Evolutionary conservation across 164 flowering plant species (phyloP), one percentile per base, ranked within the genome.

Genomic region (Euptelea pleiosperma): DNA sequence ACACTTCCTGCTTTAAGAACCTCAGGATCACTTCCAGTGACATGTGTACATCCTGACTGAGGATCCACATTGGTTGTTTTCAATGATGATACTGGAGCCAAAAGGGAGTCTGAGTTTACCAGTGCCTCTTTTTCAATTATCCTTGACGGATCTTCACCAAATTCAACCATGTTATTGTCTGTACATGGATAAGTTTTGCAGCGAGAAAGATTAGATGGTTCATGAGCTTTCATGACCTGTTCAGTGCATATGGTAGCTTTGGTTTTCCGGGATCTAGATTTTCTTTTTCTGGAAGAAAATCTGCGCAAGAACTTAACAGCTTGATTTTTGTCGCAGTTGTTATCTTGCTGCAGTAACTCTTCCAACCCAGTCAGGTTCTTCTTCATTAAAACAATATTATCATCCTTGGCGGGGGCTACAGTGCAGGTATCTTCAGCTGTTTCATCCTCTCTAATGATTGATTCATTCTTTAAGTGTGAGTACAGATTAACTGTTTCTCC

Each of bases 251-350:
- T 29, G 33, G 43, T 45, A 58, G 50, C 35, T 62, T 58, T 70
- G 21, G 25, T 30, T 37, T 26, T 65, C 58, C 41, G 71, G 52
- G 25, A 67, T 60, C 63, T 73, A 30, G 55, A 58, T 47, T 64
- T 71, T 58, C 72, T 56, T 62, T 57, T 76, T 53, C 64, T 70
- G 28, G 25, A 40, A 42, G 68, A 55, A 18, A 61, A 53, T 58
- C 64, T 66, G 28, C 39, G 64, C 30, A 63, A 52, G 25, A 65
- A 48, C 29, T 61, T 73, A 39, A 60, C 50, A 60, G 49, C 59
- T 43, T 50, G 66, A 54, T 40, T 59, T 54, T 72, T 41, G 35
- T 30, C 58, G 3, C 15, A 30, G 30, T 37, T 25, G 60, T 6
- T 33, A 31, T 18, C 40, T 21, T 57, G 28, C 47, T 55, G 51